Base-by-base conservation (phyloP, 2,329 filamentous ascomycete species). In the Colletotrichum spinosum region DNA sequence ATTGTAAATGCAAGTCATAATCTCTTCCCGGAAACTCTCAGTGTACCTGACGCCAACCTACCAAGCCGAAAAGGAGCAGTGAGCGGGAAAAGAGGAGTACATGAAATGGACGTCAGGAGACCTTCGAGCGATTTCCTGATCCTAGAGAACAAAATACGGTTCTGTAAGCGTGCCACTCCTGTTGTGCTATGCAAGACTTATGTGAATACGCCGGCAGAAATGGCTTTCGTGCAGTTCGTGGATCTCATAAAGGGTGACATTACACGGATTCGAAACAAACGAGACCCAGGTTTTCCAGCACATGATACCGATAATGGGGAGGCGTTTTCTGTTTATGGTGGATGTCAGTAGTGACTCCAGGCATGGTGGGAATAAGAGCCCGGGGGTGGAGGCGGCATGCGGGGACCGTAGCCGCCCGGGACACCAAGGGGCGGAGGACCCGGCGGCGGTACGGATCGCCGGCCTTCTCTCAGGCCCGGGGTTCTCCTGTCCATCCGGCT, bases 401-500 rank as follows among this genome's bases (percentile, higher is more conserved):
- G 56, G 50, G 12, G 10, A 37, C 57, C 60, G 50, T 37, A 59
- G 54, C 13, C 44, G 38, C 11, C 45, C 55, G 10, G 66, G 63
- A 17, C 58, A 63, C n/a, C 53, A 38, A n/a, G 60, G 60, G 25
- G 56, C 17, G 62, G 55, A 9, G 49, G 56, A 15, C 50, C 62
- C 37, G 53, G 54, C 8, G 66, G 59, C 6, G 68, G 68, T 25
- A 66, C 38, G 10, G 60, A 59, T 35, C 64, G 63, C 35, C 64
- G 64, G 37, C 53, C 55, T 5, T 60, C 71, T 25, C 70, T 62
- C 34, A 73, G 73, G 39, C 67, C 79, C 4, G 79, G 79, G 5
- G 79, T 81, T 68, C 80, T 77, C 67, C 80, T 73, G 41, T 78
- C 77, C 49, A 77, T 71, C 11, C 66, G 55, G 2, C 53, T 11